Evolutionary conservation across 108 stramenopile genomes (phyloP).

Genomic region (Cafeteria roenbergensis): DNA sequence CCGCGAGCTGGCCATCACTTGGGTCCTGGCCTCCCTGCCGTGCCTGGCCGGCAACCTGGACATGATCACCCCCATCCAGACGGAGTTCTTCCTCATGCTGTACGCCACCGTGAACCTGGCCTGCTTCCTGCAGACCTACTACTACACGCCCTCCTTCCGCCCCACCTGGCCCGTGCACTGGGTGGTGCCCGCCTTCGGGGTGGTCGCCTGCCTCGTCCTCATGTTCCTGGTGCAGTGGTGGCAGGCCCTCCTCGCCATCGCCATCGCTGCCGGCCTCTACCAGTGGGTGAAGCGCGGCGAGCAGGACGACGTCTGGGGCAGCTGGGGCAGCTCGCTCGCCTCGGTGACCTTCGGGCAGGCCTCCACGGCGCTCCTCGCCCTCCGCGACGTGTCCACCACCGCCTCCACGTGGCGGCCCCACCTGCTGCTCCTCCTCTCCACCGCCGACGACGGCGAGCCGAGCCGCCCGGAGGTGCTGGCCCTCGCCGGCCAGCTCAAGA

Average conservation of each 20-base stretch:
- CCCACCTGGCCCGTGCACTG: slow-evolving; percentile 65
- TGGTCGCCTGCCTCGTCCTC: slow-evolving; percentile 46
- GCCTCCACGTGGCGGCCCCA: slow-evolving; percentile 67
- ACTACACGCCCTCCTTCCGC: slow-evolving; percentile 56
- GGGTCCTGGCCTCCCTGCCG: slow-evolving; percentile 23
- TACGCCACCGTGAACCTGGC: slow-evolving; percentile 55
- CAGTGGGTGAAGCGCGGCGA: slow-evolving; percentile 38
- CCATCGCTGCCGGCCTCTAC: slow-evolving; percentile 29
- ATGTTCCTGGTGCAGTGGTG: slow-evolving; percentile 42
- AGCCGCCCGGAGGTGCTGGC: slow-evolving; percentile 37
- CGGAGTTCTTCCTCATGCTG: slow-evolving; percentile 62
- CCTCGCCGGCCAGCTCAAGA: slow-evolving; percentile 56
- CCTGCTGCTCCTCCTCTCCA: slow-evolving; percentile 49
- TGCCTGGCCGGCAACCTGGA: slow-evolving; percentile 59
- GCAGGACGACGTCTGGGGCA: slow-evolving; percentile 33
- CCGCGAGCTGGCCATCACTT: slow-evolving; percentile 22
- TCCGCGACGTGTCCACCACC: slow-evolving; percentile 10
- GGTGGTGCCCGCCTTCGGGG: slow-evolving; percentile 48
- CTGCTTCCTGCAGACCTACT: slow-evolving; percentile 51
- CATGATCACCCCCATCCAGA: slow-evolving; percentile 58
- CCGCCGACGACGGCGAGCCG: slow-evolving; percentile 42
- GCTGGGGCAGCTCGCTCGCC: slow-evolving; percentile 21
- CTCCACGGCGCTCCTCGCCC: slow-evolving; percentile 24
- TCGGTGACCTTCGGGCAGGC: slow-evolving; percentile 5
- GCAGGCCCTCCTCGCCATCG: slow-evolving; percentile 30